These are phyloP conservation scores for Lactarius hatsudake DNA, from an alignment of 768 basidiomycete genomes.

Conservation along the genomic window DNA sequence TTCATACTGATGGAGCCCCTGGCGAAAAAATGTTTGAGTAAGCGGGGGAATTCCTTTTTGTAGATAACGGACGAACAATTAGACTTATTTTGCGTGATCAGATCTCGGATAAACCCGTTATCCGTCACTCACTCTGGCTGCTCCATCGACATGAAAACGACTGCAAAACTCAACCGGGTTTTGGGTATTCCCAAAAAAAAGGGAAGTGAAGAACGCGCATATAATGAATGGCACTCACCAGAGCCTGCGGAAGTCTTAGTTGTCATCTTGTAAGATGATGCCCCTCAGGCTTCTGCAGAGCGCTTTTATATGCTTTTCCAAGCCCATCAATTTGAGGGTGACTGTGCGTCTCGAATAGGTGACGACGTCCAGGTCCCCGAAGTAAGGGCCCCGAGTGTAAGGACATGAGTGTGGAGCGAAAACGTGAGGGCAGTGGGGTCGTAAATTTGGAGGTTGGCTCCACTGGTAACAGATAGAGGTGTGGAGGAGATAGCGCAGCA, in stretches of 20 bases:
- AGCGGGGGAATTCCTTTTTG: background rate
- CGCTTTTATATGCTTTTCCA: background rate
- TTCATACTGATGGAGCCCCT: too few species aligned
- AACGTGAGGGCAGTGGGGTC: background rate
- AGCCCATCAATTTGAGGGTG: background rate
- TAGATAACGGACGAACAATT: background rate
- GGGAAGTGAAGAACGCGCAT: background rate
- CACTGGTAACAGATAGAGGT: background rate
- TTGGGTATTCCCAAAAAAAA: constrained; percentile 6
- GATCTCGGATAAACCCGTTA: background rate
- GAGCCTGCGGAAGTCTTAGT: background rate
- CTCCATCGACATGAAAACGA: background rate
- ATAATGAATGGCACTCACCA: constrained; percentile 6
- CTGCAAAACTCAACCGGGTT: constrained; percentile 6
- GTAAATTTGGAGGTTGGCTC: background rate
- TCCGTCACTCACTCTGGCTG: background rate
- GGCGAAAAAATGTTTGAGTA: background rate
- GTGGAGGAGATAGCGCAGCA: background rate
- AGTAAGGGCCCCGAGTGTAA: background rate
- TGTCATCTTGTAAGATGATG: background rate
- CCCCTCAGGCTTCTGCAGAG: background rate
- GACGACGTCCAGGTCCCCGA: background rate
- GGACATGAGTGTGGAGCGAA: background rate
- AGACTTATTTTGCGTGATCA: background rate
- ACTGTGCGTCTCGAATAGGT: background rate